Percentiles rank a stretch among this genome's conserved stretches.
Evolutionary conservation across 2,329 filamentous ascomycete species (phyloP).

Genomic region (Madurella fahalii): DNA sequence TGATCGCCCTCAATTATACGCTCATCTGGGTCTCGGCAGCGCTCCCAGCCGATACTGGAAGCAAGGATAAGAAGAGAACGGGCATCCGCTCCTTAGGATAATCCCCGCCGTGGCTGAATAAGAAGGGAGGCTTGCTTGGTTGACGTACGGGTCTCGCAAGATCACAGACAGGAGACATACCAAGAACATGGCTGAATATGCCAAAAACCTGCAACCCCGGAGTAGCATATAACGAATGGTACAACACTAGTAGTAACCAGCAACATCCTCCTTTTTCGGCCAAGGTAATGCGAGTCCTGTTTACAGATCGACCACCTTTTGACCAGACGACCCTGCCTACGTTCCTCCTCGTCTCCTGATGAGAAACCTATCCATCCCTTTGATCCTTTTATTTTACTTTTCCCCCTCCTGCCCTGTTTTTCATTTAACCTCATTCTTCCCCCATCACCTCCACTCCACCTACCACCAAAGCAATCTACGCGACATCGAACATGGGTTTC

Average conservation of each 20-base stretch:
- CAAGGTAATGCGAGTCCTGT: no score
- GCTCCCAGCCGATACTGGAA: no score
- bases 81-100: no score
- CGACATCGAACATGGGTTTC: conserved; percentile 89
- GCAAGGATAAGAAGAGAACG: no score
- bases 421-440: neutral
- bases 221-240: neutral
- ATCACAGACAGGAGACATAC: neutral
- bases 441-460: neutral
- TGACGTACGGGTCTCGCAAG: no score
- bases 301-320: no score
- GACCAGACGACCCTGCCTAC: neutral
- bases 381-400: neutral
- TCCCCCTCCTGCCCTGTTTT: neutral
- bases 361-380: neutral
- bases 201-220: neutral
- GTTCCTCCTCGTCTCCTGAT: neutral
- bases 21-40: no score
- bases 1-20: no score
- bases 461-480: conserved; percentile 37
- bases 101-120: no score
- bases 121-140: no score
- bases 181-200: no score
- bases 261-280: neutral
- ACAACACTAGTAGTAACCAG: neutral